Evolutionary conservation across 805 yeast species (phyloP), one percentile per base, ranked within the genome.

Genomic region (Millerozyma miso): DNA sequence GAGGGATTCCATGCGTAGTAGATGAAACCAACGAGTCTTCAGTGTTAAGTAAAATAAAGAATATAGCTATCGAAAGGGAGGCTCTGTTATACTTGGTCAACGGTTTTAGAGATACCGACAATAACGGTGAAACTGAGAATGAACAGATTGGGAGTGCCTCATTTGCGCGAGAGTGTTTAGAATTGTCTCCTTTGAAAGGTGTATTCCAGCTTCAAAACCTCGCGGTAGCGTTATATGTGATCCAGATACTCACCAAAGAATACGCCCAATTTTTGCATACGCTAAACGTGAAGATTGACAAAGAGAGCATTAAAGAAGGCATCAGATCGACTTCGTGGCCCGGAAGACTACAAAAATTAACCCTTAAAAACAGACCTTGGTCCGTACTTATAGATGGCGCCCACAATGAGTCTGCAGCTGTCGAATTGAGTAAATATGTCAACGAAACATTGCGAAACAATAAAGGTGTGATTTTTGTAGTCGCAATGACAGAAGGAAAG

Each of bases 371-470:
- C 1, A 40, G 71, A 1, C 53, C 51, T 4, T 40, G 44, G 44
- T 0, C 48, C 53, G 60, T 81, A 0, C 61, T 93, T 3, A 55
- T 93, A 2, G 98, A 91, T 63, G 98, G 98, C 2, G 97, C 98
- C 0, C 98, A 93, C 59, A 93, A 93, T 58, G 81, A 79, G 4
- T 80, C 82, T 46, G 96, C 97, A 0, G 93, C 97, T 0, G 62
- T 65, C n/a, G 88, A 85, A 53, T 66, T 93, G 23, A 76, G 74
- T 0, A 71, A 71, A 33, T 88, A 71, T 56, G 61, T 89, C 1
- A 31, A 47, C 10, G 29, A 41, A 13, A 46, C 55, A 33, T 54
- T 60, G 1, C 33, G 37, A 6, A 29, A 44, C 35, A 51, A 55
- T 4, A 50, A 47, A 47, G 63, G 75, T 49, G 48, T 80, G 2